These are phyloP conservation scores for Dimocarpus longan DNA, from an alignment of 345 rosid species.

Conservation along the genomic window DNA sequence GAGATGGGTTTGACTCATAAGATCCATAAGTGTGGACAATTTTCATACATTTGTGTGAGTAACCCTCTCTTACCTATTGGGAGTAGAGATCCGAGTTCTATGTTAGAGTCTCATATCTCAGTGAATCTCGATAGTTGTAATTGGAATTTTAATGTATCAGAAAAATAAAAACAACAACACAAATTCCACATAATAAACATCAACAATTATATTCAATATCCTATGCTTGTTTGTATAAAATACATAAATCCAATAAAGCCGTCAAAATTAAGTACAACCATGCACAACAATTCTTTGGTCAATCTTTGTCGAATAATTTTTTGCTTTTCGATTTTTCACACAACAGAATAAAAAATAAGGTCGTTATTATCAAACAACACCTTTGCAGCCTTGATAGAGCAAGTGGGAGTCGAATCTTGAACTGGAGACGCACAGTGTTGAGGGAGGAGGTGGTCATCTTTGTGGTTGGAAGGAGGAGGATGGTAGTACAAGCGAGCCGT, in stretches of 20 bases:
- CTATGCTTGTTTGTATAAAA: too few relatives aligned
- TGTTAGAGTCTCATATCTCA: too few relatives aligned
- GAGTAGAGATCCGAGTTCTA: too few relatives aligned
- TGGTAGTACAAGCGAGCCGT: slow-evolving; percentile 62
- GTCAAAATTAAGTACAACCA: background rate
- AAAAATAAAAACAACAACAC: too few relatives aligned
- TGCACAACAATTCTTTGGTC: background rate
- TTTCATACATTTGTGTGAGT: too few relatives aligned
- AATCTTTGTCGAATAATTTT: background rate
- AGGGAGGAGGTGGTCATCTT: slow-evolving; percentile 24
- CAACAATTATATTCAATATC: too few relatives aligned
- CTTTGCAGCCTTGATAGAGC: slow-evolving; percentile 20
- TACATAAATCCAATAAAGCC: background rate
- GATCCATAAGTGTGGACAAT: too few relatives aligned
- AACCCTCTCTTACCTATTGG: too few relatives aligned
- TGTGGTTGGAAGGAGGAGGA: slow-evolving; percentile 52
- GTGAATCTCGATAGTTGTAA: too few relatives aligned
- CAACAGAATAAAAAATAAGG: slow-evolving; percentile 26
- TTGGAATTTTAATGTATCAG: too few relatives aligned
- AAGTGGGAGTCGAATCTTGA: slow-evolving; percentile 11
- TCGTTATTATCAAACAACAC: slow-evolving; percentile 21
- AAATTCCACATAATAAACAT: too few relatives aligned
- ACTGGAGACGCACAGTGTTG: background rate
- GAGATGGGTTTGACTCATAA: too few relatives aligned
- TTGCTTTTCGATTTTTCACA: slow-evolving; percentile 10